Conservation (phyloP, 2,329 filamentous ascomycete species). For the Sclerotinia nivalis region DNA sequence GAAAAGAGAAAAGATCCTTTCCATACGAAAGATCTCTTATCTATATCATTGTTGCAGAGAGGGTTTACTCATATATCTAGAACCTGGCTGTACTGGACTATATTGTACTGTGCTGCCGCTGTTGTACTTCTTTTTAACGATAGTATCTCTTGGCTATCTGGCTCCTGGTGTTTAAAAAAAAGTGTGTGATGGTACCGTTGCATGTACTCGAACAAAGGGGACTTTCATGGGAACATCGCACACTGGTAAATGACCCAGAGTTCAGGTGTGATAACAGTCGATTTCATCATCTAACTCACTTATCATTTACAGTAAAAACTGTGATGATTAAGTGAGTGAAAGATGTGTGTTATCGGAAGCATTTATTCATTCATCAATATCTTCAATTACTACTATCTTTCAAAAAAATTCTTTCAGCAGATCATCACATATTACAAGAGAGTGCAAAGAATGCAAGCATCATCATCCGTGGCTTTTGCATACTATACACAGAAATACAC, state of each 20-base stretch:
- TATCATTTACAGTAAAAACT: neutral
- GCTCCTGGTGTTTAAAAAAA: slow-evolving; percentile 13
- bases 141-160: slow-evolving; percentile 15
- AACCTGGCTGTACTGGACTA: slow-evolving; percentile 1
- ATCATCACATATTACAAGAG: slow-evolving; percentile 4
- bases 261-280: neutral
- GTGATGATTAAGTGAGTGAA: neutral
- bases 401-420: neutral
- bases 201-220: neutral
- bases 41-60: slow-evolving; percentile 12
- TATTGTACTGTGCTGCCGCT: slow-evolving; percentile 6
- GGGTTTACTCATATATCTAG: neutral
- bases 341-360: neutral
- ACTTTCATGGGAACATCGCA: slow-evolving; percentile 5
- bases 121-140: slow-evolving; percentile 16
- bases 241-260: neutral
- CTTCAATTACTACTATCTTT: neutral
- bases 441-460: slow-evolving; percentile 13
- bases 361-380: slow-evolving; percentile 7
- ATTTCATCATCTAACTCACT: neutral
- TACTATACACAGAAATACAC: neutral
- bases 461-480: slow-evolving; percentile 9
- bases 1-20: slow-evolving; percentile 9
- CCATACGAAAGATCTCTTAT: neutral
- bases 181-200: slow-evolving; percentile 10